Percentiles rank a stretch among this genome's conserved stretches.
phyloP scores from a whole-genome alignment of 768 basidiomycete genomes.

The Podaxis sp. region DNA sequence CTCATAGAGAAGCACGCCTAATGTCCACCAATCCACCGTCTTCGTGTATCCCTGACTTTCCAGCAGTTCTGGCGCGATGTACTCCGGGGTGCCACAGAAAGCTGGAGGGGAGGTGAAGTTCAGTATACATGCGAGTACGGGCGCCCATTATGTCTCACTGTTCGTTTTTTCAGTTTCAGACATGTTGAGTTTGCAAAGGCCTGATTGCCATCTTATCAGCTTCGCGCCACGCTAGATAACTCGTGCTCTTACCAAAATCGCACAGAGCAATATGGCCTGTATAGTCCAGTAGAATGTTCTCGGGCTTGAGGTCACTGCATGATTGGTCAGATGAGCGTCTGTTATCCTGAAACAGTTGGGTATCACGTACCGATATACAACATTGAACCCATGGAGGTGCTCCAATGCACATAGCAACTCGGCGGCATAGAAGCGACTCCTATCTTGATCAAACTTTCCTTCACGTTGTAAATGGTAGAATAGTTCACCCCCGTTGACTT shows the following conservation, averaged over 20 bases:
- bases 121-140: background rate
- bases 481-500: constrained; percentile 95
- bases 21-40: constrained; percentile 99
- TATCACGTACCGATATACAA: constrained; percentile 83
- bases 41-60: constrained; percentile 97
- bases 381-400: constrained; percentile 96
- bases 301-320: constrained; percentile 88
- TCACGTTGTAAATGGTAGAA: constrained; percentile 98
- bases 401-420: constrained; percentile 94
- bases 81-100: constrained; percentile 98
- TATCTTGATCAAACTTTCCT: constrained; percentile 91
- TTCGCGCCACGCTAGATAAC: background rate
- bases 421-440: constrained; percentile 97
- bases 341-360: background rate
- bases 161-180: constrained; percentile 97
- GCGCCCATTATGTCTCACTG: constrained; percentile 50
- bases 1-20: constrained; percentile 94
- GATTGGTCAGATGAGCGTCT: background rate
- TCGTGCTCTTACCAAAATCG: constrained; percentile 71
- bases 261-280: constrained; percentile 98
- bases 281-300: constrained; percentile 97
- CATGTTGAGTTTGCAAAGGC: constrained; percentile 96
- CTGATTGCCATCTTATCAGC: constrained; percentile 28
- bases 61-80: constrained; percentile 95
- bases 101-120: constrained; percentile 40